These are phyloP conservation scores for Puccinia sorghi DNA, from an alignment of 1,284 basidiomycete species.

Conservation along the genomic window DNA sequence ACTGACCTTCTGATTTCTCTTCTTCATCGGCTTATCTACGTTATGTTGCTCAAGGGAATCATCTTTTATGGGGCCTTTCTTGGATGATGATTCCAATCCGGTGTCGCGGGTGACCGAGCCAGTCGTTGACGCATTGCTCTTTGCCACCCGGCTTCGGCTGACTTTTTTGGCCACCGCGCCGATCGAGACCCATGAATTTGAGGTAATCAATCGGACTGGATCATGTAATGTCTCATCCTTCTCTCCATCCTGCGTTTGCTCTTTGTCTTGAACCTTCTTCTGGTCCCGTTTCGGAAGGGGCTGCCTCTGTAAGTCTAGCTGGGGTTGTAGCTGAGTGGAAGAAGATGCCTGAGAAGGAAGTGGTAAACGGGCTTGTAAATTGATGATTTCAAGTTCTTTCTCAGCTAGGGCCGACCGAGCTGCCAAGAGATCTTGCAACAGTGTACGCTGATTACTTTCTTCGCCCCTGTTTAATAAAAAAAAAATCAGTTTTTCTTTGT, in stretches of 20 bases:
- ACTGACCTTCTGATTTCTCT: not conserved
- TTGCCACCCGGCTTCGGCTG: not conserved
- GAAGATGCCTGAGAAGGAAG: not conserved
- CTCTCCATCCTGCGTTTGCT: not conserved
- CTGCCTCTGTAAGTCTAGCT: not conserved
- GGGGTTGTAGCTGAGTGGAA: not conserved
- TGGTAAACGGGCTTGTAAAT: not conserved
- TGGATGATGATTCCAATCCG: not conserved
- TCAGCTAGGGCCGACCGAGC: constrained; percentile 5
- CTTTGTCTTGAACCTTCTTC: not conserved
- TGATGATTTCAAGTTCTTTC: constrained; percentile 26
- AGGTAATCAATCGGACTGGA: constrained; percentile 18
- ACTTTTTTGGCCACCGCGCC: constrained; percentile 20
- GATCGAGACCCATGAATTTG: constrained; percentile 26
- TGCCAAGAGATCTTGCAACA: constrained; percentile 14
- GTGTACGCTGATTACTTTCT: not conserved
- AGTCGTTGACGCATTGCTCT: not conserved
- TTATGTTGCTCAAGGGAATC: not conserved
- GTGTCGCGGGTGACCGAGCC: not conserved
- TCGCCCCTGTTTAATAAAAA: constrained; percentile 8
- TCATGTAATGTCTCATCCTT: not conserved
- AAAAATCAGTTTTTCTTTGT: not conserved
- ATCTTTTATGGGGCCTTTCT: not conserved
- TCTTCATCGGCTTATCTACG: not conserved
- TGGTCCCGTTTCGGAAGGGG: constrained; percentile 5